Evolutionary conservation across 108 stramenopile genomes (phyloP).

Genomic region (Parmales sp.): DNA sequence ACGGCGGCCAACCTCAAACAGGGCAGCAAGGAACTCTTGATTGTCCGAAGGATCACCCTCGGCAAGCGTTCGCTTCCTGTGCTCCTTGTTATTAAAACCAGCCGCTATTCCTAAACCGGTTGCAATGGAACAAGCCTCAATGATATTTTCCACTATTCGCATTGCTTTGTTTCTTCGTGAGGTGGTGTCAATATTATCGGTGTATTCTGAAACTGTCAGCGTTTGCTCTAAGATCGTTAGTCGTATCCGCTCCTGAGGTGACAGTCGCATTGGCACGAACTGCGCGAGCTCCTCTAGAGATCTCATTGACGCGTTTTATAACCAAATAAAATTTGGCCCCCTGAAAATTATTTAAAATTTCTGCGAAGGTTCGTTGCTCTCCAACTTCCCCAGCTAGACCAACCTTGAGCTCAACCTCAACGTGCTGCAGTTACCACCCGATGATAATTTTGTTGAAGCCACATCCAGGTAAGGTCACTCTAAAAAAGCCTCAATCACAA

Average conservation of each 20-base stretch:
- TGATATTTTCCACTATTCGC: conserved; percentile 42
- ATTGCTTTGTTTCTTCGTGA: conserved; percentile 23
- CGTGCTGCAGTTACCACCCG: too few relatives aligned
- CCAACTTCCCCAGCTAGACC: too few relatives aligned
- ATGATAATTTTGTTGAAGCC: too few relatives aligned
- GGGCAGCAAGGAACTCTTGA: conserved; percentile 34
- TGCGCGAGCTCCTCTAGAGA: conserved; percentile 21
- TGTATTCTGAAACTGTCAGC: conserved; percentile 49
- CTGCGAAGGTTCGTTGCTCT: too few relatives aligned
- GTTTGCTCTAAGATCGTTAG: conserved; percentile 33
- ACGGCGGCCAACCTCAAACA: conserved; percentile 67
- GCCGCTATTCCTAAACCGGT: conserved; percentile 34
- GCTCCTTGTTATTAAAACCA: neutral
- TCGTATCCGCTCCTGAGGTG: conserved; percentile 28
- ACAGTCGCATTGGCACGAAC: conserved; percentile 37
- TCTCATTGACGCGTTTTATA: too few relatives aligned
- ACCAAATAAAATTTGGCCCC: too few relatives aligned
- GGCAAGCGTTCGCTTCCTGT: conserved; percentile 14
- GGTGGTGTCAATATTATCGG: conserved; percentile 47
- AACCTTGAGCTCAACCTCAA: too few relatives aligned
- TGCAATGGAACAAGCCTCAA: conserved; percentile 38
- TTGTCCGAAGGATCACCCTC: conserved; percentile 36
- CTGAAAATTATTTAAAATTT: too few relatives aligned
- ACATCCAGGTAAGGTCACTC: too few relatives aligned
- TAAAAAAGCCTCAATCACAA: too few relatives aligned